Evolutionary conservation across 805 yeast species (phyloP), one percentile per base, ranked within the genome.

Genomic region (Starmerella riodocensis): DNA sequence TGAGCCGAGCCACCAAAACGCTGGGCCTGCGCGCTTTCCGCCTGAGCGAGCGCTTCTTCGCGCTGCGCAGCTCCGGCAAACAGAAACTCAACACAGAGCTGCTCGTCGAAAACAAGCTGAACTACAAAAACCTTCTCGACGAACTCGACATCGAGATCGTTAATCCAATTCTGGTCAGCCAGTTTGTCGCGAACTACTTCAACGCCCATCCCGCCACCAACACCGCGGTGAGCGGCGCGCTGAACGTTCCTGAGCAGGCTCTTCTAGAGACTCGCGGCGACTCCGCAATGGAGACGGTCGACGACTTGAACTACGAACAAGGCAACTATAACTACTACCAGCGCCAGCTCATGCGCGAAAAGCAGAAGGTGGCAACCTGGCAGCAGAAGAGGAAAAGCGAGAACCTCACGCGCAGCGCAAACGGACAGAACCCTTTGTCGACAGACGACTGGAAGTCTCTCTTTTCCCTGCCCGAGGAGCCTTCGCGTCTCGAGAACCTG

Each of bases 271-370:
- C 55, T 46, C 66, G 65, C 46, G 71, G 75, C 43, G 86, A 79
- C 54, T 70, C 70, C 34, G 65, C 80, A 48, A 69, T 73, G 55
- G 76, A 73, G 45, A 72, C 82, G 37, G 69, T 81, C 29, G 91
- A 81, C 58, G 75, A 78, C 35, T 75, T 73, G 63, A 77, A 76
- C 63, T 76, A 76, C 57, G 85, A 78, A 56, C 81, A 78, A 57
- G 76, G 78, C 50, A 80, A 76, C 61, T 76, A 78, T 67, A 78
- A 79, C 65, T 80, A 77, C 62, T 79, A 73, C 65, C 91, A 80
- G 63, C 74, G 93, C 64, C 77, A 73, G 52, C 65, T 73, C 43
- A 70, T 75, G 34, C 71, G 84, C 56, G 93, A 81, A 56, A 64
- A 69, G 57, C 61, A 74, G 44, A 79, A 77, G 64, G 69, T 81